Percentiles rank a stretch among this genome's conserved stretches.
Evolutionary conservation across 75 land plant species (phyloP).

Genomic region (Cunninghamia lanceolata): DNA sequence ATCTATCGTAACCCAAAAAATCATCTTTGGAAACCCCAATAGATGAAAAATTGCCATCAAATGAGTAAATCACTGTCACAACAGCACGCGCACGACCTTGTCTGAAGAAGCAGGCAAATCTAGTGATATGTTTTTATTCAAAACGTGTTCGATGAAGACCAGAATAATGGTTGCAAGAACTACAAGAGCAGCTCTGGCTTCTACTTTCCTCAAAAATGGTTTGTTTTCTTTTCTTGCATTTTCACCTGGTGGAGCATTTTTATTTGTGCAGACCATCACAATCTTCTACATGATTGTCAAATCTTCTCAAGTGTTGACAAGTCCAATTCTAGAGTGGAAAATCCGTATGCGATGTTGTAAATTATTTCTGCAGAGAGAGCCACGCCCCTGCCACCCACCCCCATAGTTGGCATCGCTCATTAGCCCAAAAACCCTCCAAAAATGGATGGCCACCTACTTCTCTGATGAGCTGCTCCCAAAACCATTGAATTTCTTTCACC

Average conservation of each 20-base stretch:
- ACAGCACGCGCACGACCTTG: neutral
- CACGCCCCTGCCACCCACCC: slow-evolving; percentile 44
- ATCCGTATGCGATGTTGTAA: slow-evolving; percentile 22
- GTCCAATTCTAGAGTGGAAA: slow-evolving; percentile 25
- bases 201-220: neutral
- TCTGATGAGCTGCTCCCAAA: too few relatives aligned
- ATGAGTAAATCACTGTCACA: neutral
- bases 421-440: too few relatives aligned
- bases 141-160: neutral
- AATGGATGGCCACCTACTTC: too few relatives aligned
- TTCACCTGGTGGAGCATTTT: neutral
- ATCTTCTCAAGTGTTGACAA: slow-evolving; percentile 31
- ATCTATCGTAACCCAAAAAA: slow-evolving; percentile 15
- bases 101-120: neutral
- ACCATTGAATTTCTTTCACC: too few relatives aligned
- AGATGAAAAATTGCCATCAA: neutral
- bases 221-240: neutral
- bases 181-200: neutral
- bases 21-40: neutral
- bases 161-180: neutral
- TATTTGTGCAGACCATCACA: slow-evolving; percentile 4
- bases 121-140: slow-evolving; percentile 13
- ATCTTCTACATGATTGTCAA: neutral
- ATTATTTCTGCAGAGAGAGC: slow-evolving; percentile 35
- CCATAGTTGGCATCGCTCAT: slow-evolving; percentile 1